Conservation (phyloP, 169 alveolate genomes). For the Toxoplasma gondii region DNA sequence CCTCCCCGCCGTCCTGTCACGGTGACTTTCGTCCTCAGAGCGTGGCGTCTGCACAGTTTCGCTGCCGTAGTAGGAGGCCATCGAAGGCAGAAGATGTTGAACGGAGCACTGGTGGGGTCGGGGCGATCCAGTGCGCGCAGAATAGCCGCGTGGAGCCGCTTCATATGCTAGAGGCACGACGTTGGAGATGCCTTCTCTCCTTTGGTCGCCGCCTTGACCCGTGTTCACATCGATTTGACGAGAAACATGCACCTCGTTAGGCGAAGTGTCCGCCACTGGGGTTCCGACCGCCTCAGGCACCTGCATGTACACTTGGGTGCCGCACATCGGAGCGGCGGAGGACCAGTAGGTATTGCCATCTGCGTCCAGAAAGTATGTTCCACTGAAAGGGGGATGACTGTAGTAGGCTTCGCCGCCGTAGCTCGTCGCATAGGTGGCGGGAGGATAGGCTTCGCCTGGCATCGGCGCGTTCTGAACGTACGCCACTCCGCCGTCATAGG, state of each 20-base stretch:
- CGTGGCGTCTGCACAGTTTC: not conserved
- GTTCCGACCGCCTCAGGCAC: not conserved
- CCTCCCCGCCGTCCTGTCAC: not conserved
- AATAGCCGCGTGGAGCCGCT: not conserved
- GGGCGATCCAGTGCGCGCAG: not conserved
- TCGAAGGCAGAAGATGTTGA: not conserved
- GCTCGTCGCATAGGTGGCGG: not conserved
- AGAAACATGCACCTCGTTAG: not conserved
- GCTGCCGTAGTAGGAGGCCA: not conserved
- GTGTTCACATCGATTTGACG: not conserved
- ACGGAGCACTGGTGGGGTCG: not conserved
- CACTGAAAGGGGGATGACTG: not conserved
- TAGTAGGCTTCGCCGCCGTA: not conserved
- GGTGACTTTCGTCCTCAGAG: too few relatives aligned
- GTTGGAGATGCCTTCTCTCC: not conserved
- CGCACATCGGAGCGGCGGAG: not conserved
- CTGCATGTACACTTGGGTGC: not conserved
- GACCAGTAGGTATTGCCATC: not conserved
- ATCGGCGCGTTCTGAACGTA: not conserved
- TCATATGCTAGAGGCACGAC: not conserved
- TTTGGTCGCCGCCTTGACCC: not conserved
- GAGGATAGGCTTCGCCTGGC: not conserved
- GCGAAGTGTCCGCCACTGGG: too few relatives aligned
- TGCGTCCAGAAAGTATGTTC: not conserved
- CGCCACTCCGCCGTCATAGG: conserved; percentile 1